Evolutionary conservation across 805 yeast genomes (phyloP), one percentile per base, ranked within the genome.

Genomic region (Barnettozyma botsteinii): DNA sequence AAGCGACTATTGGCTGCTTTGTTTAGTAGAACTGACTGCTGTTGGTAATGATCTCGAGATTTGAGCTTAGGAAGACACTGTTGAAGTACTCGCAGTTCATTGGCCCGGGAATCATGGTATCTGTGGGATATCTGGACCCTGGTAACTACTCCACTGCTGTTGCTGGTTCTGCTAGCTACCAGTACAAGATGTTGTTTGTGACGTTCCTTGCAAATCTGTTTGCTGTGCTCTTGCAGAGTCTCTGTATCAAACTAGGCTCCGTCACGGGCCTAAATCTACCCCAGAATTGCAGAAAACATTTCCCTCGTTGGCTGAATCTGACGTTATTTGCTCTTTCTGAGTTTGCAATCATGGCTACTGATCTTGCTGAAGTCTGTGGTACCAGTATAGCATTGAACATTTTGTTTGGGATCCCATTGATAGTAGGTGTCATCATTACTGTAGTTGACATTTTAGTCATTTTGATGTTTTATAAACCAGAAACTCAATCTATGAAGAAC

Each of bases 351-450:
- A 81, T 88, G 26, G 95, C 95, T 9, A 88, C 97, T 0, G 97
- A 88, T 58, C 65, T 88, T 52, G 96, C 96, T 1, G 97, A 88
- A 60, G 96, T 88, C 10, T 91, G 88, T 7, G 97, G 97, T 2
- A 83, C 95, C 4, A 96, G 96, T 10, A 85, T 88, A 35, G 78
- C 95, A 0, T 67, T 88, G 37, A 79, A 85, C 49, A 85, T 88
- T 43, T 59, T 88, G 21, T 80, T 88, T 52, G 69, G 73, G 2
- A 75, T 88, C 10, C 95, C 96, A 1, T 66, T 88, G 41, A 57
- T 79, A 1, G 60, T 71, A 29, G 97, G 97, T 39, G 94, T 88
- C 3, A 47, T 83, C 7, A 58, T 88, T 27, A 88, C 97, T 0
- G 81, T 88, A 1, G 57, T 85, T 3, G 97, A 88, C 56, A 96